A percentile compares a stretch with the other conserved stretches of the same genome.
These are phyloP conservation scores for Euphorbia pulcherrima DNA, from an alignment of 345 rosid species.

Conservation along the genomic window DNA sequence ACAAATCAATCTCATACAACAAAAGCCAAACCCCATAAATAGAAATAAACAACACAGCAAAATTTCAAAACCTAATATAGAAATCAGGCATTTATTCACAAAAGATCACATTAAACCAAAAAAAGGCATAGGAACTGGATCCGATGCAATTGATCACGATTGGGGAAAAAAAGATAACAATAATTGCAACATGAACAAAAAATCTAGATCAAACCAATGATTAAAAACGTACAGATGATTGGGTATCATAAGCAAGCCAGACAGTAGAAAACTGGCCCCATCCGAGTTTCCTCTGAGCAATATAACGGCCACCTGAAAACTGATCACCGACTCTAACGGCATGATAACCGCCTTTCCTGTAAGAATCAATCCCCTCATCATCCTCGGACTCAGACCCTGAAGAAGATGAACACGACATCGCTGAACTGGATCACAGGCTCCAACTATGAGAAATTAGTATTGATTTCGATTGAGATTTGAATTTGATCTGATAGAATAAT, in stretches of 20 bases:
- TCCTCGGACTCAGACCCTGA: constrained; percentile 88
- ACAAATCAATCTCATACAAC: constrained; percentile 12
- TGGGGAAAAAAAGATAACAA: too few species aligned
- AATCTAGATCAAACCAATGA: not conserved
- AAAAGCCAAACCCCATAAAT: too few species aligned
- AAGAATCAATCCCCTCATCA: constrained; percentile 86
- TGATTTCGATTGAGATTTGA: not conserved
- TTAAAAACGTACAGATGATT: constrained; percentile 46
- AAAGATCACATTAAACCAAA: not conserved
- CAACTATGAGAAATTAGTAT: too few species aligned
- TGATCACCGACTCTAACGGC: constrained; percentile 97
- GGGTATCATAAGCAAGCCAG: constrained; percentile 96
- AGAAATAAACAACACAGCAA: not conserved
- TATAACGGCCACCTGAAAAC: constrained; percentile 76
- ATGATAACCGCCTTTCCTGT: constrained; percentile 96
- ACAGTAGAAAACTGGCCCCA: constrained; percentile 99
- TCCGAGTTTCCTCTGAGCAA: constrained; percentile 94
- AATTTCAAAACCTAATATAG: not conserved
- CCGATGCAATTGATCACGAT: not conserved
- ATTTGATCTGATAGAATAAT: not conserved
- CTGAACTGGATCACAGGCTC: not conserved
- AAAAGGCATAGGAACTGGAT: not conserved
- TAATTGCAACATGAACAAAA: too few species aligned
- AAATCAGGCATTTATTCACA: not conserved
- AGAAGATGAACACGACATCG: constrained; percentile 64